Evolutionary conservation across 106 monocot genomes (phyloP), one percentile per base, ranked within the genome.

Genomic region (Dendrobium huoshanense): DNA sequence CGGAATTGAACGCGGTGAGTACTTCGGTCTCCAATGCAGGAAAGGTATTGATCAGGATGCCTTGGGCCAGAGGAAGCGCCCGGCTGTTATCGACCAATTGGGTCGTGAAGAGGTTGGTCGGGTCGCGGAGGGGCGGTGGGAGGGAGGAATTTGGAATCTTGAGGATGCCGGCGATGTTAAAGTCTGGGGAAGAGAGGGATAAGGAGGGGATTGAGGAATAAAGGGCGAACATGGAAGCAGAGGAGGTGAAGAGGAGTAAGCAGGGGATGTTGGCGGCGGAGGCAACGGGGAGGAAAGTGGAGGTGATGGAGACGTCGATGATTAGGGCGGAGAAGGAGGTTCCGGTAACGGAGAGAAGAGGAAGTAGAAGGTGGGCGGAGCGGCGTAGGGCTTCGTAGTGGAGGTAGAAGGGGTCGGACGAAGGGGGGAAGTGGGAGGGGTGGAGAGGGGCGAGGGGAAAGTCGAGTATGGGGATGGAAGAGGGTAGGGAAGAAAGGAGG

Each of bases 11-110:
- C 44, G 85, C 85, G 2, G 77, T 56, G 55, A 92, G 73, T 4
- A 86, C 24, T 22, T 65, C 81, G 10, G 41, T 44, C 80, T 93
- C 90, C 2, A 90, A 41, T 1, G 81, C 83, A 0, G 82, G 77
- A 33, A 87, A 88, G 4, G 88, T 88, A 81, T 93, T 93, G 56
- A 93, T 27, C 47, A 93, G 18, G 24, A 93, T 79, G 15, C 88
- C 90, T 29, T 72, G 72, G 0, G 84, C 77, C 16, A 67, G 40
- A 5, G 6, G 6, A 41, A 87, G 7, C 3, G 45, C 49, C 19
- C 29, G 80, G 44, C 85, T 74, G 27, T 88, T 86, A 20, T 68
- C 80, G 18, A 87, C 17, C 54, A 90, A 78, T 18, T 76, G 82
- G 18, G 8, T 51, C 20, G 76, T 79, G 81, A 90, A 87, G 29